Evolutionary conservation across 768 basidiomycete genomes (phyloP), one percentile per base, ranked within the genome.

Genomic region (Amanita brunnescens): DNA sequence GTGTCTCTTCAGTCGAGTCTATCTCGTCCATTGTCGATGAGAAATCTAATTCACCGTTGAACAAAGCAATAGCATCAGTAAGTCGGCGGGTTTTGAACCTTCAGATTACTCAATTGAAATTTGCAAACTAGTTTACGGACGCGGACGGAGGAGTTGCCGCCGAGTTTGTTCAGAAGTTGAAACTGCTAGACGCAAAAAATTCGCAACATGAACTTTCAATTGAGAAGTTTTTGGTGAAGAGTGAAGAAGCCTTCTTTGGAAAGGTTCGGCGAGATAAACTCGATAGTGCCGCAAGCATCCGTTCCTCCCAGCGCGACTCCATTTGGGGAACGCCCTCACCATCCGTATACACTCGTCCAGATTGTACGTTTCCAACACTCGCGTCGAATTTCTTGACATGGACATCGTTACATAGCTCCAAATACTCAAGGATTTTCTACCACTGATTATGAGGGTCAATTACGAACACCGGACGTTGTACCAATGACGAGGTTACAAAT

Each of bases 241-340:
- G 87, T 57, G 93, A 96, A 68, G 91, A 93, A 61, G 82, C 81
- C 0, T 96, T 92, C 81, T 95, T 95, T 67, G 85, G 88, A 54
- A 85, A 83, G 62, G 88, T 93, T 56, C 82, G 87, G 62, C 87
- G 83, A 66, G 91, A 94, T 58, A 93, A 89, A 72, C 72, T 95
- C 39, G 81, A 81, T 21, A 86, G 81, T 60, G 90, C 90, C 23
- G 82, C 85, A 8, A 90, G 89, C 65, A 70, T 87, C 50, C 75
- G 81, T 39, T 88, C 87, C 29, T 87, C 87, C 14, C 77, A 80
- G 44, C 81, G 87, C 46, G 91, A 92, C 33, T 92, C 90, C 12
- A 66, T 83, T 12, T 91, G 86, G 84, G 89, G 87, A 51, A 81
- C 85, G 23, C 81, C 80, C 1, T 72, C 81, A 10, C 73, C 77